Conservation (phyloP, 2,329 filamentous ascomycete species). For the Sphaceloma murrayae region DNA sequence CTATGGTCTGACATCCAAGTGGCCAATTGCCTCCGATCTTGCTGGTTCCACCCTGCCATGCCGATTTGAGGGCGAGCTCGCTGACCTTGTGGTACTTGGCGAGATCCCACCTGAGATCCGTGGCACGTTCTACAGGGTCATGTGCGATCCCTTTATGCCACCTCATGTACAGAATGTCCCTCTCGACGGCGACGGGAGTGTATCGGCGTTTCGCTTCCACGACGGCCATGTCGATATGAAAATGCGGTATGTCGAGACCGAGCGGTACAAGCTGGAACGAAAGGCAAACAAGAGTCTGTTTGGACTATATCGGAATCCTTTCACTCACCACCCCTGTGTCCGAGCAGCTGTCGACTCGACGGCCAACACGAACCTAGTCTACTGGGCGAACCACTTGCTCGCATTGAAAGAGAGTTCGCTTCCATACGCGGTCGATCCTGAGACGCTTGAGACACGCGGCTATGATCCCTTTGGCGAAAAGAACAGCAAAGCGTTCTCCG, state of each 20-base stretch:
- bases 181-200: conserved; percentile 38
- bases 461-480: conserved; percentile 35
- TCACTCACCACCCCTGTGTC: conserved; percentile 47
- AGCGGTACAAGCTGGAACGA: conserved; percentile 34
- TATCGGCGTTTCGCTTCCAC: conserved; percentile 36
- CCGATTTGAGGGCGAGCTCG: conserved; percentile 34
- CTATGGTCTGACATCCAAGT: conserved; percentile 9
- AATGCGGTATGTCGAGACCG: conserved; percentile 36
- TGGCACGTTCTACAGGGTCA: conserved; percentile 36
- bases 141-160: conserved; percentile 47
- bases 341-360: conserved; percentile 48
- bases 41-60: conserved; percentile 24
- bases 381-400: conserved; percentile 47
- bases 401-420: conserved; percentile 42
- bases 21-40: conserved; percentile 6
- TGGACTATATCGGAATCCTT: conserved; percentile 49
- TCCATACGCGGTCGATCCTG: conserved; percentile 34
- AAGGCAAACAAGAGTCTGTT: conserved; percentile 37
- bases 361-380: conserved; percentile 52
- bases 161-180: conserved; percentile 46
- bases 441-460: conserved; percentile 33
- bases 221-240: conserved; percentile 36
- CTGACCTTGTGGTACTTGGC: conserved; percentile 26
- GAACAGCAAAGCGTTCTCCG: conserved; percentile 34
- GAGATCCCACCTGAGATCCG: conserved; percentile 28